A percentile compares a stretch with the other conserved stretches of the same genome.
phyloP scores from a whole-genome alignment of 2,329 filamentous ascomycete genomes.

The Truncatella angustata region DNA sequence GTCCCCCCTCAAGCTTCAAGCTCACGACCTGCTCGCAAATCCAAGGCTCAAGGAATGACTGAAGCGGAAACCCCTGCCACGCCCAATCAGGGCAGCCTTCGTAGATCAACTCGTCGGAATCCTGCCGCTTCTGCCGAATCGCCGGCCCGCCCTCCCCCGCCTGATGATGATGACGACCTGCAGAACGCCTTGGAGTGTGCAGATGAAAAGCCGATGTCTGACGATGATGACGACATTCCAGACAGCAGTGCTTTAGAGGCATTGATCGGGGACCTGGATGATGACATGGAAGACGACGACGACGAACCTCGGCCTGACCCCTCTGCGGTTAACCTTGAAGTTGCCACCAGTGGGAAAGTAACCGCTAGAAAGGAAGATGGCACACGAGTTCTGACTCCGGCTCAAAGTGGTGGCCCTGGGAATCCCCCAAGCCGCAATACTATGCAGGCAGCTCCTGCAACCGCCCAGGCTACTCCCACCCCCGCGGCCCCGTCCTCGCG shows the following conservation, averaged over 20 bases:
- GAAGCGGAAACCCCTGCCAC: slow-evolving; percentile 39
- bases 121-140: slow-evolving; percentile 48
- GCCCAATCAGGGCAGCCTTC: slow-evolving; percentile 46
- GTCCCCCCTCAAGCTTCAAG: slow-evolving; percentile 38
- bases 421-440: slow-evolving; percentile 36
- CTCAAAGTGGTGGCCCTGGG: slow-evolving; percentile 46
- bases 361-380: slow-evolving; percentile 92
- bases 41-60: slow-evolving; percentile 45
- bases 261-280: slow-evolving; percentile 87
- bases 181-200: slow-evolving; percentile 83
- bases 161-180: slow-evolving; percentile 58
- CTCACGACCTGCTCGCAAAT: slow-evolving; percentile 42
- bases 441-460: slow-evolving; percentile 27
- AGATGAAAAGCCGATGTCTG: slow-evolving; percentile 81
- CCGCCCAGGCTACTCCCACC: slow-evolving; percentile 34
- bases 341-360: slow-evolving; percentile 81
- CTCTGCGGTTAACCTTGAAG: slow-evolving; percentile 86
- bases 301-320: slow-evolving; percentile 72
- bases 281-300: slow-evolving; percentile 75
- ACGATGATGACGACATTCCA: slow-evolving; percentile 64
- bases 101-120: slow-evolving; percentile 64
- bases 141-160: slow-evolving; percentile 49
- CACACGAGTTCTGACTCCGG: slow-evolving; percentile 79
- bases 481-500: slow-evolving; percentile 54
- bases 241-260: slow-evolving; percentile 72